These are phyloP conservation scores for Phaeophleospora eucalypticola DNA, from an alignment of 2,329 filamentous ascomycete species.

Conservation along the genomic window DNA sequence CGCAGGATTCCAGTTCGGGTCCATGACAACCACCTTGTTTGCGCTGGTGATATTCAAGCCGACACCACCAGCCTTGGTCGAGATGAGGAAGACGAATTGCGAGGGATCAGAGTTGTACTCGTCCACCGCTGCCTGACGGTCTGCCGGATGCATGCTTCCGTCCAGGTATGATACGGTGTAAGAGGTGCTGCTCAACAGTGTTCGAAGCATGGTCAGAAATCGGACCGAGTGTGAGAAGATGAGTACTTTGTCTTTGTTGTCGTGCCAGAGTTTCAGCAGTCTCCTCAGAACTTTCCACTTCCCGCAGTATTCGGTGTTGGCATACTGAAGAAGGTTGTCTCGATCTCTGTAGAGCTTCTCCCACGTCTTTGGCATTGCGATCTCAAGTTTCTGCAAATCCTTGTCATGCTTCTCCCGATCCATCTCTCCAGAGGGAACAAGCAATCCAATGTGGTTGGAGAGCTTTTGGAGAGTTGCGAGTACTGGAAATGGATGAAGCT, in stretches of 20 bases:
- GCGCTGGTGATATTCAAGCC: constrained; percentile 95
- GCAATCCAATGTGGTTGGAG: constrained; percentile 84
- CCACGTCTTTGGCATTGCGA: constrained; percentile 73
- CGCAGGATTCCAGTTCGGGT: constrained; percentile 95
- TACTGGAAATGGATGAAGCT: constrained; percentile 75
- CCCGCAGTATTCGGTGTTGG: constrained; percentile 87
- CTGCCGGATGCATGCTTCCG: constrained; percentile 76
- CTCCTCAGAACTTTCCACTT: constrained; percentile 93
- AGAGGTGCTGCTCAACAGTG: constrained; percentile 76
- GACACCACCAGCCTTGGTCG: constrained; percentile 86
- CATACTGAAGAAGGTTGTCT: constrained; percentile 74
- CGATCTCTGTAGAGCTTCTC: constrained; percentile 66
- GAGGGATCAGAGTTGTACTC: constrained; percentile 84
- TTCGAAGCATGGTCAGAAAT: constrained; percentile 75
- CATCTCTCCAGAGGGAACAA: constrained; percentile 68
- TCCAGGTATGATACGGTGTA: constrained; percentile 92
- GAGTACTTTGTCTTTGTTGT: constrained; percentile 86
- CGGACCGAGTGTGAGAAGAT: constrained; percentile 92
- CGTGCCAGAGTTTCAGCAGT: constrained; percentile 83
- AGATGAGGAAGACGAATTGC: constrained; percentile 94
- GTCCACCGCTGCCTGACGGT: constrained; percentile 74
- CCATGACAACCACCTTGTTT: constrained; percentile 96
- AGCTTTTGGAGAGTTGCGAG: constrained; percentile 82
- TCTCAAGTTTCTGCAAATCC: constrained; percentile 68
- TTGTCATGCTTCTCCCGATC: constrained; percentile 68